Evolutionary conservation across 2,329 filamentous ascomycete genomes (phyloP).

Genomic region (Clonostachys solani): DNA sequence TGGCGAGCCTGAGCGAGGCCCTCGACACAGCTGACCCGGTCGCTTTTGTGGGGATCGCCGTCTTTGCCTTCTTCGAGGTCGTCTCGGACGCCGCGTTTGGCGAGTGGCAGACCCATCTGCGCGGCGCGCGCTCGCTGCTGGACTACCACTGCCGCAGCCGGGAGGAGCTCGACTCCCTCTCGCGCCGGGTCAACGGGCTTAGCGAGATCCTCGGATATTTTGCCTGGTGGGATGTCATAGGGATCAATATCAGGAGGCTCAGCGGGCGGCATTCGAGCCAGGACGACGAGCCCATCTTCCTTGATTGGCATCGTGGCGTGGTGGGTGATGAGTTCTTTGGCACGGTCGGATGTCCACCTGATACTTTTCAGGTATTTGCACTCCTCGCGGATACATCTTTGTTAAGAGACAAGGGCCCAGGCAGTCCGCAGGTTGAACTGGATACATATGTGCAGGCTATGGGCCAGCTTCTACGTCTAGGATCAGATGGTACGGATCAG

Average conservation of each 20-base stretch:
- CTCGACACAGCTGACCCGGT: slow-evolving; percentile 31
- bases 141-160: slow-evolving; percentile 30
- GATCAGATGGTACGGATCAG: slow-evolving; percentile 10
- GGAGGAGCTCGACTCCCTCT: slow-evolving; percentile 23
- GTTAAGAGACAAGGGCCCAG: too few relatives aligned
- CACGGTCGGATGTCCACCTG: slow-evolving; percentile 27
- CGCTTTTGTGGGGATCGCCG: slow-evolving; percentile 35
- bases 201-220: slow-evolving; percentile 30
- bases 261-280: background rate
- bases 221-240: slow-evolving; percentile 33
- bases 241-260: slow-evolving; percentile 12
- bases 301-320: slow-evolving; percentile 31
- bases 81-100: slow-evolving; percentile 30
- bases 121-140: slow-evolving; percentile 30
- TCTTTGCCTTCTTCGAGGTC: slow-evolving; percentile 37
- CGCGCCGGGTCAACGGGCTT: slow-evolving; percentile 23
- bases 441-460: slow-evolving; percentile 14
- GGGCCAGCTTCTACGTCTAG: slow-evolving; percentile 13
- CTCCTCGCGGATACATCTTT: slow-evolving; percentile 16
- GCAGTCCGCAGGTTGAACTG: background rate
- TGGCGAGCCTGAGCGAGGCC: slow-evolving; percentile 29
- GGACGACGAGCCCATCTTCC: slow-evolving; percentile 22
- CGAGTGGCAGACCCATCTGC: slow-evolving; percentile 29
- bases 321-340: slow-evolving; percentile 25
- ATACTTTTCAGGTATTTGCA: slow-evolving; percentile 29